Conservation (phyloP, 2,329 filamentous ascomycete species). For the Hymenoscyphus occultus region DNA sequence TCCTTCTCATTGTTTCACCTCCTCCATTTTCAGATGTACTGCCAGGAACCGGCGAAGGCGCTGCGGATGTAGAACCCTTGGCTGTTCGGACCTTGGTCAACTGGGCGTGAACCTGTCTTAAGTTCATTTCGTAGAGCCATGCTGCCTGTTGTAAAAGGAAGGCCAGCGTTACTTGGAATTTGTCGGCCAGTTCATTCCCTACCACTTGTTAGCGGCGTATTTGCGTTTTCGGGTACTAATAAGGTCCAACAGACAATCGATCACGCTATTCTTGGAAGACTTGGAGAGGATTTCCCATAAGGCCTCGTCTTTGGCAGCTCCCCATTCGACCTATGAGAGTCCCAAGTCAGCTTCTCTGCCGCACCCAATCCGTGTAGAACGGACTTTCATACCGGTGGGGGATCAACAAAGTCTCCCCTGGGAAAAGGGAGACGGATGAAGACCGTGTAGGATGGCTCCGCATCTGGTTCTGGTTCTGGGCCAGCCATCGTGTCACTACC, state of each 20-base stretch:
- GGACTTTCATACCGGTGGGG: slow-evolving; percentile 64
- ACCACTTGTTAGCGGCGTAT: slow-evolving; percentile 19
- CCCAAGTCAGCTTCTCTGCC: slow-evolving; percentile 16
- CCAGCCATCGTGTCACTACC: slow-evolving; percentile 26
- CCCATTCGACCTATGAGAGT: slow-evolving; percentile 72
- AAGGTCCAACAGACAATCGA: slow-evolving; percentile 66
- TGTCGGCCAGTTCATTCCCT: slow-evolving; percentile 74
- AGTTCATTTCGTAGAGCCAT: slow-evolving; percentile 88
- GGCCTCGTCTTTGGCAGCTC: slow-evolving; percentile 77
- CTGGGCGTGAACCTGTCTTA: slow-evolving; percentile 85
- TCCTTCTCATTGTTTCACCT: slow-evolving; percentile 50
- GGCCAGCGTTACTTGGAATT: slow-evolving; percentile 80
- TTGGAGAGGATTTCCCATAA: slow-evolving; percentile 89
- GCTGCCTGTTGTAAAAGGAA: slow-evolving; percentile 92
- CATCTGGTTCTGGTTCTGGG: slow-evolving; percentile 18
- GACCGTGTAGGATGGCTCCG: slow-evolving; percentile 53
- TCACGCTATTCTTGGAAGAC: slow-evolving; percentile 72
- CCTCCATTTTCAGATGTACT: slow-evolving; percentile 42
- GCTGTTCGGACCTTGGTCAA: slow-evolving; percentile 71
- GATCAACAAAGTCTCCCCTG: slow-evolving; percentile 84
- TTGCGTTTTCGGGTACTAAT: background rate
- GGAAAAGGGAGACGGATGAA: slow-evolving; percentile 88
- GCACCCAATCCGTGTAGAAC: background rate
- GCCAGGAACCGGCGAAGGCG: slow-evolving; percentile 55
- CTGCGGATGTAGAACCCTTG: slow-evolving; percentile 52